These are phyloP conservation scores for Paragyromitra xinjiangensis DNA, from an alignment of 495 filamentous ascomycete species.

Conservation along the genomic window DNA sequence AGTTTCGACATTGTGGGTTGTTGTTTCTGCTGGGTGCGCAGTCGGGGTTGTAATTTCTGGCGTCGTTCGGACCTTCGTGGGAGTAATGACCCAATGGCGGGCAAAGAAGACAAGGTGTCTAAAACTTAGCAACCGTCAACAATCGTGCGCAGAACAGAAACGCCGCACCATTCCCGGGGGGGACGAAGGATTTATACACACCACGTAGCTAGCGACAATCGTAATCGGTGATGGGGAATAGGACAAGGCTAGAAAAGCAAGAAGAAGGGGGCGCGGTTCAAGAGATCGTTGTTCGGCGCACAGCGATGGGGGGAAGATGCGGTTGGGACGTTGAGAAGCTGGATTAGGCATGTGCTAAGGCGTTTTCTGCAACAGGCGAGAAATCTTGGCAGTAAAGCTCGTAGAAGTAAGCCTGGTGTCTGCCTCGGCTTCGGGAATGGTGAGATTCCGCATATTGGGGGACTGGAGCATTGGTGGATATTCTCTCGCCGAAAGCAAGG, in stretches of 20 bases:
- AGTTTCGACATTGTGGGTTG: constrained; percentile 45
- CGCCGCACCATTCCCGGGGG: neutral
- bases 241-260: neutral
- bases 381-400: constrained; percentile 15
- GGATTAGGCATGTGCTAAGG: constrained; percentile 49
- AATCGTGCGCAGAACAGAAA: constrained; percentile 6
- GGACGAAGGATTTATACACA: constrained; percentile 13
- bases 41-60: neutral
- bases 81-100: neutral
- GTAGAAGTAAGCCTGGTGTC: neutral
- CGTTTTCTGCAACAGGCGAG: constrained; percentile 2
- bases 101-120: constrained; percentile 3
- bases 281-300: neutral
- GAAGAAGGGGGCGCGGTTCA: constrained; percentile 10
- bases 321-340: constrained; percentile 21
- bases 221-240: neutral
- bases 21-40: neutral
- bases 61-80: neutral
- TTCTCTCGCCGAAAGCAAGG: neutral
- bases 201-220: neutral
- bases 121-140: neutral
- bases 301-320: neutral
- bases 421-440: constrained; percentile 10
- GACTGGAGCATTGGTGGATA: neutral
- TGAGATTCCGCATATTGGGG: neutral